Percentiles rank a stretch among this genome's conserved stretches.
These are phyloP conservation scores for Gryganskiella cystojenkinii DNA, from an alignment of 192 early-diverging fungal genomes.

Conservation along the genomic window DNA sequence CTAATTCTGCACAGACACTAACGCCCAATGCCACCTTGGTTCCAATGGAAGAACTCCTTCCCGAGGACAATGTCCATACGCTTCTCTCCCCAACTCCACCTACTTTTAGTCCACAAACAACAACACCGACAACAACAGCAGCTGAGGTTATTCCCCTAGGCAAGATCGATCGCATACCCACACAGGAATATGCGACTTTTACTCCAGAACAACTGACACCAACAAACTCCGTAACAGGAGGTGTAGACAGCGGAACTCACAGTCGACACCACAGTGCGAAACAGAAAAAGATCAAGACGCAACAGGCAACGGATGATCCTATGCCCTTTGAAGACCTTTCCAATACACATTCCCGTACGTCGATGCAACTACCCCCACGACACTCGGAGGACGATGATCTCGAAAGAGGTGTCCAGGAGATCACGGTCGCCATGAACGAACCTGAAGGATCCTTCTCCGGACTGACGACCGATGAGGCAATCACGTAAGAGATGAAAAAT, in stretches of 20 bases:
- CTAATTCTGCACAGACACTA: too few species aligned
- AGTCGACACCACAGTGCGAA: not conserved
- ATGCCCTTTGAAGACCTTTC: conserved; percentile 18
- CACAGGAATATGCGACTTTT: too few species aligned
- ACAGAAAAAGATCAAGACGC: conserved; percentile 15
- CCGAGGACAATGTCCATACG: too few species aligned
- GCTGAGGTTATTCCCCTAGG: too few species aligned
- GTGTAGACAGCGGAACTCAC: not conserved
- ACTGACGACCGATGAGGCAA: conserved; percentile 40
- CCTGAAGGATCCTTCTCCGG: conserved; percentile 35
- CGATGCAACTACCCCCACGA: not conserved
- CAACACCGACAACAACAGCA: too few species aligned
- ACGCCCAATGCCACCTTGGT: too few species aligned
- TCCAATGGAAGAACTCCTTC: too few species aligned
- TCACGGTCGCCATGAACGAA: conserved; percentile 32
- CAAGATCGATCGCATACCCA: too few species aligned
- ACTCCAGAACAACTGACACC: too few species aligned
- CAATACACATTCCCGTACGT: not conserved
- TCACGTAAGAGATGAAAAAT: conserved; percentile 19
- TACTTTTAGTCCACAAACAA: too few species aligned
- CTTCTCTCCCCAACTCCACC: too few species aligned
- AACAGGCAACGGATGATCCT: conserved; percentile 31
- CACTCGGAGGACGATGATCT: conserved; percentile 47
- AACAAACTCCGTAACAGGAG: not conserved
- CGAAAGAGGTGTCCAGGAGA: conserved; percentile 30